phyloP scores from a whole-genome alignment of 441 rosid genomes.

The Melastoma candidum region DNA sequence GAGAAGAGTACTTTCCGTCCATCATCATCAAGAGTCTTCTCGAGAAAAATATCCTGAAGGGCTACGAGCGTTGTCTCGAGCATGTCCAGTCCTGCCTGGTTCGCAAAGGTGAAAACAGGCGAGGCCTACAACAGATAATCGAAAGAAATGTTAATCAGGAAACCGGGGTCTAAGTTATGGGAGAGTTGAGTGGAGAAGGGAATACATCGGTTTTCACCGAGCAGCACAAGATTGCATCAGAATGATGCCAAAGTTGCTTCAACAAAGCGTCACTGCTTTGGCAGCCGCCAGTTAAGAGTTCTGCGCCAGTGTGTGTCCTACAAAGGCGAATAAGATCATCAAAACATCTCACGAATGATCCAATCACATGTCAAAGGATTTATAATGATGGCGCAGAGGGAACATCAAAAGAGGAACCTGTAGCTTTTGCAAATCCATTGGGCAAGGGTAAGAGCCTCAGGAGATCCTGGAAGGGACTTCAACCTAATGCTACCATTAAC shows the following conservation, averaged over 20 bases:
- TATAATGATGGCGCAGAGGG: too few relatives aligned
- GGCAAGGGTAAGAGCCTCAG: slow-evolving; percentile 82
- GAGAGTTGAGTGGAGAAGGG: too few relatives aligned
- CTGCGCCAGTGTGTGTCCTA: slow-evolving; percentile 67
- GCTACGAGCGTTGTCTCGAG: slow-evolving; percentile 89
- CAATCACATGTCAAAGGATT: too few relatives aligned
- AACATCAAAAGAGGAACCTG: slow-evolving; percentile 33
- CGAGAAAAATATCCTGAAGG: slow-evolving; percentile 88
- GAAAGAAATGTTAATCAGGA: too few relatives aligned
- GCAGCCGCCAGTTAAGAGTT: slow-evolving; percentile 41
- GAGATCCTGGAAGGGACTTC: slow-evolving; percentile 64
- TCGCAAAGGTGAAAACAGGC: slow-evolving; percentile 79
- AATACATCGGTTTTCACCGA: slow-evolving; percentile 68
- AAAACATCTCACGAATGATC: too few relatives aligned
- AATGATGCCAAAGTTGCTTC: slow-evolving; percentile 79
- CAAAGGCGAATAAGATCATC: slow-evolving; percentile 3
- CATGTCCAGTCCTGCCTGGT: slow-evolving; percentile 97
- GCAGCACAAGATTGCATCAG: slow-evolving; percentile 88
- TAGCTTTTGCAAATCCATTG: slow-evolving; percentile 79
- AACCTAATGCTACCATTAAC: slow-evolving; percentile 33
- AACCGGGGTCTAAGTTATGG: too few relatives aligned
- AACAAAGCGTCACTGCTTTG: slow-evolving; percentile 60
- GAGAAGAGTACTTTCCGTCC: slow-evolving; percentile 71
- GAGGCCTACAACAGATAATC: slow-evolving; percentile 42
- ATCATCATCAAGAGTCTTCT: slow-evolving; percentile 72